Base-by-base conservation (phyloP, 208 protist genomes). In the Leishmania braziliensis region DNA sequence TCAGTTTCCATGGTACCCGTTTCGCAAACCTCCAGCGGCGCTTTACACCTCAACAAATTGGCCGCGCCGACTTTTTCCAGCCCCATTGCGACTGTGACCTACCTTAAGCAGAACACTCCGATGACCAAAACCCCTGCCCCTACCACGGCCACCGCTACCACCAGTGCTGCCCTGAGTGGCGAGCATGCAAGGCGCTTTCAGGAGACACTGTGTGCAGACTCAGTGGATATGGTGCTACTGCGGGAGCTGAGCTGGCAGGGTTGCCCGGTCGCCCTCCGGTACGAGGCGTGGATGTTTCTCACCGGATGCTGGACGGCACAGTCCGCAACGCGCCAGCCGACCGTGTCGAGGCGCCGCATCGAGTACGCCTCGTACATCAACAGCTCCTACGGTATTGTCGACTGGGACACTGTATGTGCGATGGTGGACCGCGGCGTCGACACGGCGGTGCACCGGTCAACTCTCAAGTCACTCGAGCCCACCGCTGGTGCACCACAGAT, bases 271-370 rank as follows among this genome's bases (percentile, higher is more conserved):
- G 70, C 71, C 5, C 82, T 89, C 76, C 91, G 91, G 58, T 87
- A 78, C 54, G 88, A 93, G 69, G 85, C 89, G 79, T 95, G 91
- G 91, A 85, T 87, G 62, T 87, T 91, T 56, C 84, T 95, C 39
- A 88, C 89, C 2, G 89, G 91, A 8, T 82, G 89, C 84, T 90
- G 88, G 86, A 89, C 89, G 46, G 80, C 91, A 33, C 79, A 83
- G 75, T 20, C 60, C 23, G 82, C 84, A 18, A 84, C 70, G 51
- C 87, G 91, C 29, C 79, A 79, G 6, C 54, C 84, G 23, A 87
- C 91, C 3, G 78, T 90, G 29, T 79, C 86, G 36, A 84, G 91
- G 14, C 92, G 91, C 63, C 84, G 89, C n/a, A 56, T 82, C 29
- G 91, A 95, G 81, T 95, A 95, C 81, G 78, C 78, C 43, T 69